phyloP scores from a whole-genome alignment of 2,329 filamentous ascomycete genomes.

The Monilinia laxa region DNA sequence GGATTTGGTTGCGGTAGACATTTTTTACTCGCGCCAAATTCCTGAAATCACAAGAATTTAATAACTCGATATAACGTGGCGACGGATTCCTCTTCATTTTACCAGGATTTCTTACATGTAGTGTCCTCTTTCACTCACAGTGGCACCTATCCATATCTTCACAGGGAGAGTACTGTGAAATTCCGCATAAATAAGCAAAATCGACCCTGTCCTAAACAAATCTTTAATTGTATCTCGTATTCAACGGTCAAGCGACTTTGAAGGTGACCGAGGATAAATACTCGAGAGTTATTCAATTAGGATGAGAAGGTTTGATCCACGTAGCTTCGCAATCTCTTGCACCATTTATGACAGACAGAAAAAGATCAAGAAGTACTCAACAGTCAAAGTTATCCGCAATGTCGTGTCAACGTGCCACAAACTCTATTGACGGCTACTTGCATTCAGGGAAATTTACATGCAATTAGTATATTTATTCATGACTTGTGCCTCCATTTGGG shows the following conservation, averaged over 20 bases:
- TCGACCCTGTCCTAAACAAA: neutral
- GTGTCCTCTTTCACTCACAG: neutral
- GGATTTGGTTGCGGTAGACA: slow-evolving; percentile 28
- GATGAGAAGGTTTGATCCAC: neutral
- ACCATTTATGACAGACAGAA: neutral
- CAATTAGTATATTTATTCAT: neutral
- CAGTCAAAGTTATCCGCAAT: neutral
- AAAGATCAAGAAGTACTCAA: neutral
- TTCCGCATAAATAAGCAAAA: neutral
- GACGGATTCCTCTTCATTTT: neutral
- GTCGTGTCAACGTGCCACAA: slow-evolving; percentile 18
- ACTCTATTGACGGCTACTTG: slow-evolving; percentile 20
- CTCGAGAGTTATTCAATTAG: neutral
- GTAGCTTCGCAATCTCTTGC: neutral
- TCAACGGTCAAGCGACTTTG: neutral
- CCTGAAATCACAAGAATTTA: slow-evolving; percentile 27
- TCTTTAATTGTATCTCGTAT: neutral
- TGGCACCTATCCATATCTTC: neutral
- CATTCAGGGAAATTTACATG: slow-evolving; percentile 7
- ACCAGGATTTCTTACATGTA: neutral
- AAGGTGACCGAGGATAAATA: neutral
- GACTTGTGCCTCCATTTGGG: neutral
- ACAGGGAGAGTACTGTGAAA: neutral
- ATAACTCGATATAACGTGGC: neutral
- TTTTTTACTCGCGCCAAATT: slow-evolving; percentile 28